A percentile compares a stretch with the other conserved stretches of the same genome.
These are phyloP conservation scores for Fusarium sp. DNA, from an alignment of 2,329 filamentous ascomycete species.

Conservation along the genomic window DNA sequence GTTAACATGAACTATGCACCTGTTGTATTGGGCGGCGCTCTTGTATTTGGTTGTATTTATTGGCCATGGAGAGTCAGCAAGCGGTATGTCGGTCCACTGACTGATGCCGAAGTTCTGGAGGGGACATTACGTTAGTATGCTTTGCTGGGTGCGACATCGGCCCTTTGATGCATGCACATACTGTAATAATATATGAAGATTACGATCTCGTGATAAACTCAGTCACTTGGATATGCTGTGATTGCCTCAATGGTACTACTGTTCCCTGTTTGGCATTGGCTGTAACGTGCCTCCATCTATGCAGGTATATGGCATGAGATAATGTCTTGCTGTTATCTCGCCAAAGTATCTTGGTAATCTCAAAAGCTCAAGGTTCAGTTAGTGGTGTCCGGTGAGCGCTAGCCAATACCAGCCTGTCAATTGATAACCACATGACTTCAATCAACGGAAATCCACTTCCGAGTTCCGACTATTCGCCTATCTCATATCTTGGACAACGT, in stretches of 20 bases:
- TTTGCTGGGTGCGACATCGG: not conserved
- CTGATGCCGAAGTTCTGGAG: not conserved
- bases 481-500: not conserved
- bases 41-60: slow-evolving; percentile 33
- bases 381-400: not conserved
- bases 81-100: slow-evolving; percentile 29
- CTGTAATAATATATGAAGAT: not conserved
- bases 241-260: too few species aligned
- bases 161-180: too few species aligned
- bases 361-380: too few species aligned
- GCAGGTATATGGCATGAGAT: too few species aligned
- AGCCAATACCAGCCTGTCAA: not conserved
- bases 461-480: not conserved
- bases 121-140: not conserved
- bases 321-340: not conserved
- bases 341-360: not conserved
- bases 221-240: too few species aligned
- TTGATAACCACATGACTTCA: not conserved
- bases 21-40: slow-evolving; percentile 14
- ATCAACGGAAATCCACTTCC: not conserved
- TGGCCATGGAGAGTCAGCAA: slow-evolving; percentile 29
- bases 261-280: too few species aligned
- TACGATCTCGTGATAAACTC: too few species aligned
- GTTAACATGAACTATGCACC: slow-evolving; percentile 38
- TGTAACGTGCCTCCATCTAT: too few species aligned